Evolutionary conservation across 495 filamentous ascomycete genomes (phyloP).

Genomic region (Cercophora sp.): DNA sequence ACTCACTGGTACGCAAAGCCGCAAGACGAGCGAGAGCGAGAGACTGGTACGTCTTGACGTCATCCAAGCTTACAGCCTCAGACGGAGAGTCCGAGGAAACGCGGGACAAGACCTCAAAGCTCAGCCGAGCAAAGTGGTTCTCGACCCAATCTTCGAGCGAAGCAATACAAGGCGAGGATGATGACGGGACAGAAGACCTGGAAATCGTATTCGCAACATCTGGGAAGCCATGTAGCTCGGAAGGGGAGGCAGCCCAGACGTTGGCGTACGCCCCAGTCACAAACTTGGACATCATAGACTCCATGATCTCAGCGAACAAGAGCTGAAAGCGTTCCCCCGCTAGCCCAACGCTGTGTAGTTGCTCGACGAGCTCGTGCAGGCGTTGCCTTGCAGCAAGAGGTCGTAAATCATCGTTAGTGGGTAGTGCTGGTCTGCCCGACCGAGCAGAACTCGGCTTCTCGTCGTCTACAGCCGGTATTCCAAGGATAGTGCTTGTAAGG

Average conservation of each 20-base stretch:
- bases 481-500: constrained; percentile 54
- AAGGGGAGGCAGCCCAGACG: constrained; percentile 42
- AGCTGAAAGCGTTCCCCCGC: constrained; percentile 71
- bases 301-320: constrained; percentile 72
- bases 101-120: constrained; percentile 55
- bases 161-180: constrained; percentile 49
- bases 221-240: constrained; percentile 11
- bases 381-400: constrained; percentile 46
- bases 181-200: constrained; percentile 32
- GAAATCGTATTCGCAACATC: constrained; percentile 20
- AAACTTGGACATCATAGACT: constrained; percentile 62
- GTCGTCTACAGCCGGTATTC: constrained; percentile 35
- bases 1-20: constrained; percentile 68
- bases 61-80: constrained; percentile 45
- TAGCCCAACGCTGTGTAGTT: constrained; percentile 66
- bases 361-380: constrained; percentile 54
- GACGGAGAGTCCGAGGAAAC: constrained; percentile 26
- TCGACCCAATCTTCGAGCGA: constrained; percentile 68
- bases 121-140: constrained; percentile 63
- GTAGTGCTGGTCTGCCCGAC: constrained; percentile 17
- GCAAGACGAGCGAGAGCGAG: constrained; percentile 77
- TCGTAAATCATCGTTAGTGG: constrained; percentile 18
- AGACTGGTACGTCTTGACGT: constrained; percentile 76
- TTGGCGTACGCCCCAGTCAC: constrained; percentile 57
- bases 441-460: constrained; percentile 11